phyloP scores from a whole-genome alignment of 2,329 filamentous ascomycete genomes.

The Didymella sp. region DNA sequence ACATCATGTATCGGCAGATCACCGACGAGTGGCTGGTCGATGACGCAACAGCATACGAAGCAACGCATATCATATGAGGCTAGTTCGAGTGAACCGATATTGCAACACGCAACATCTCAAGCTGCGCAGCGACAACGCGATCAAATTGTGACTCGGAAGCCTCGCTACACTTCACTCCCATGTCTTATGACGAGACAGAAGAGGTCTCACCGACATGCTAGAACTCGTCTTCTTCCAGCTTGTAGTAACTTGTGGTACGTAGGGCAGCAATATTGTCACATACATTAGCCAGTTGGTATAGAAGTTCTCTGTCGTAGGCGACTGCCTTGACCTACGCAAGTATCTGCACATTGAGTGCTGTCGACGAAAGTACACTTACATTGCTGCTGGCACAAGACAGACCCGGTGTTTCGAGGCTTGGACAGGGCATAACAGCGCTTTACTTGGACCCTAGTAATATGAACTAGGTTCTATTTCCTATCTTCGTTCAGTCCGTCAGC shows the following conservation, averaged over 20 bases:
- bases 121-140: no score
- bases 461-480: not conserved
- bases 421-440: not conserved
- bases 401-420: not conserved
- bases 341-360: not conserved
- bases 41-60: slow-evolving; percentile 10
- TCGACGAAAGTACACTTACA: no score
- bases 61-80: not conserved
- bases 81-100: not conserved
- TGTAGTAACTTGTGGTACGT: not conserved
- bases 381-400: not conserved
- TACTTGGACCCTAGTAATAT: not conserved
- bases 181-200: not conserved
- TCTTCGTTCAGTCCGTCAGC: not conserved
- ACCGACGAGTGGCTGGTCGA: not conserved
- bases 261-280: not conserved
- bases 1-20: slow-evolving; percentile 2
- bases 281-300: no score
- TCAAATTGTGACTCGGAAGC: not conserved
- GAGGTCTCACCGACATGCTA: not conserved
- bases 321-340: not conserved
- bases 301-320: not conserved
- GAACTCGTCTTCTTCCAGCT: not conserved
- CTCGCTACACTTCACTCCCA: not conserved
- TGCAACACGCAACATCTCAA: not conserved